Conservation (phyloP, 129 eudicot genomes). For the Ambrosia artemisiifolia region DNA sequence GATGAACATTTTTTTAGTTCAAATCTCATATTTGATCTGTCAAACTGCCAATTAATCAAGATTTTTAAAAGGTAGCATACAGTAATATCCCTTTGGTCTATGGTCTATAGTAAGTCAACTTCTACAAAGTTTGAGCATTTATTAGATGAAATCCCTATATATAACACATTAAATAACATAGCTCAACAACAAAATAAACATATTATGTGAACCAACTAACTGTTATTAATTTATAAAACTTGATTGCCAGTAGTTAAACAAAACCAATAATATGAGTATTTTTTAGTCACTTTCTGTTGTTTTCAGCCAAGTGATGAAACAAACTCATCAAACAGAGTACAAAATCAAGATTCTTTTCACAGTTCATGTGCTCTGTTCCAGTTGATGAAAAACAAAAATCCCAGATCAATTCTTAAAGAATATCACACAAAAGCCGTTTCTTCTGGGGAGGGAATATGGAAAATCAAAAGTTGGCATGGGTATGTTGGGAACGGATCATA, state of each 20-base stretch:
- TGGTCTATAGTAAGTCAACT: background rate
- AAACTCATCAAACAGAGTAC: background rate
- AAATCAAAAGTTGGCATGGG: no score
- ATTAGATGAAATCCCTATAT: background rate
- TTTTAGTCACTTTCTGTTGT: background rate
- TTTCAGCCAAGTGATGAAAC: background rate
- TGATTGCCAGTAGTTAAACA: background rate
- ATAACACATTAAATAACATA: background rate
- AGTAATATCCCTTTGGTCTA: background rate
- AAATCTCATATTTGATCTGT: background rate
- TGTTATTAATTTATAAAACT: background rate
- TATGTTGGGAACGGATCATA: no score
- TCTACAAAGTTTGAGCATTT: background rate
- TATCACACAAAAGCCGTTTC: background rate
- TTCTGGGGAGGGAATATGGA: no score
- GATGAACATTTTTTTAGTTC: background rate
- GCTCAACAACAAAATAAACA: background rate
- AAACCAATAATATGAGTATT: conserved; percentile 7
- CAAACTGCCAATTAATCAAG: background rate
- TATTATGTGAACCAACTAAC: background rate
- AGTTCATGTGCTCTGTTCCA: background rate
- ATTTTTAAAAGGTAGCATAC: background rate
- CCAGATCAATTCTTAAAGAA: conserved; percentile 10
- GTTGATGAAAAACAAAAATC: background rate
- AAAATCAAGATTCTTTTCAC: conserved; percentile 13